Percentiles rank a stretch among this genome's conserved stretches.
Conservation (phyloP, 106 monocot species). For the Dactylorhiza incarnata region DNA sequence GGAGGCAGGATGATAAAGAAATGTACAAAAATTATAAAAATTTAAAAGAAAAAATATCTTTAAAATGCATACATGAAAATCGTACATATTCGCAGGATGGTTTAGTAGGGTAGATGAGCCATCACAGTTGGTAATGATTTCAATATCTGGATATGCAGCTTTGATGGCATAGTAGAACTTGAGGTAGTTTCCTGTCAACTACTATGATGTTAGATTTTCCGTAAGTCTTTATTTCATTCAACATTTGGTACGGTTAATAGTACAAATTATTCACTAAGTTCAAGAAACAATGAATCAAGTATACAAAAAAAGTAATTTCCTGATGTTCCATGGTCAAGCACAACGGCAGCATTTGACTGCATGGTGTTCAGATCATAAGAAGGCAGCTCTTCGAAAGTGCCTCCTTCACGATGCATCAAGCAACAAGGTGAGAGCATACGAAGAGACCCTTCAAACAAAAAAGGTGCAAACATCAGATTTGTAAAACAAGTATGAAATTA, state of each 20-base stretch:
- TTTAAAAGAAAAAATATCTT: neutral
- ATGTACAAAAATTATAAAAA: neutral
- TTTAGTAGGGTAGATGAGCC: conserved; percentile 46
- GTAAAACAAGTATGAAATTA: too few relatives aligned
- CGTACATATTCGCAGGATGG: conserved; percentile 95
- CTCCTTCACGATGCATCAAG: conserved; percentile 90
- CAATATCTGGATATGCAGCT: conserved; percentile 77
- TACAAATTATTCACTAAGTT: neutral
- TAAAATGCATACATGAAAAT: conserved; percentile 70
- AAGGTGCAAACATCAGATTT: too few relatives aligned
- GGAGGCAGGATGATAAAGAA: neutral
- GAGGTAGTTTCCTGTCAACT: conserved; percentile 64
- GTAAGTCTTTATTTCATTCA: neutral
- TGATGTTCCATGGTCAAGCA: conserved; percentile 95
- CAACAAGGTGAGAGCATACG: conserved; percentile 93
- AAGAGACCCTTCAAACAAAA: too few relatives aligned
- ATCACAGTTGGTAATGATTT: conserved; percentile 86
- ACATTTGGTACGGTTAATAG: neutral
- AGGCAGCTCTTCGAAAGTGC: conserved; percentile 93
- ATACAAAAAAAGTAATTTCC: conserved; percentile 31
- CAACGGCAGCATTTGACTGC: conserved; percentile 89
- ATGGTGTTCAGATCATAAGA: conserved; percentile 94
- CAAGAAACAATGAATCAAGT: neutral
- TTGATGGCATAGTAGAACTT: conserved; percentile 85
- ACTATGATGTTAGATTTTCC: conserved; percentile 3